Evolutionary conservation across 2,329 filamentous ascomycete species (phyloP).

Genomic region (Fusarium neocosmosporiellum): DNA sequence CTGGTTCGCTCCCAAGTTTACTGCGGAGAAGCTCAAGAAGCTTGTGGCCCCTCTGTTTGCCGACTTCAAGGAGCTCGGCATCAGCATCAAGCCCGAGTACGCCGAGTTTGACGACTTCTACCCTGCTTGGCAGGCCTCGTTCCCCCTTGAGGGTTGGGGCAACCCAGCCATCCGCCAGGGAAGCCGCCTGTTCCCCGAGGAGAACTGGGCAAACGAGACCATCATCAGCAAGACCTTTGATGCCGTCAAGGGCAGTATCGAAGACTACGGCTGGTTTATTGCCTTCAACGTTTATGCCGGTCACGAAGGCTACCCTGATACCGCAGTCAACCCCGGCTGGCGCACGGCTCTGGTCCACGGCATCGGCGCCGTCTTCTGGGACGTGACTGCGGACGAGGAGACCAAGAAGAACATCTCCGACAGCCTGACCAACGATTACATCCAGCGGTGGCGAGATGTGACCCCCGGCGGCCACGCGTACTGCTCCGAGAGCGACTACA

Average conservation of each 20-base stretch:
- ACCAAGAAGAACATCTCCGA: slow-evolving; percentile 19
- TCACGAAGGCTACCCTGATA: slow-evolving; percentile 18
- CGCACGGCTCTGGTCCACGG: slow-evolving; percentile 24
- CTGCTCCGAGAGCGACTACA: slow-evolving; percentile 63
- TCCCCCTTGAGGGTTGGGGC: slow-evolving; percentile 41
- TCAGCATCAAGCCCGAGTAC: slow-evolving; percentile 40
- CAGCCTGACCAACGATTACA: slow-evolving; percentile 20
- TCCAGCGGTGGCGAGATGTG: slow-evolving; percentile 24
- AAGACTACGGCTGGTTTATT: slow-evolving; percentile 28
- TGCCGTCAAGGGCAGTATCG: slow-evolving; percentile 22
- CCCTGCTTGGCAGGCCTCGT: slow-evolving; percentile 40
- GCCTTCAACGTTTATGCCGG: slow-evolving; percentile 28
- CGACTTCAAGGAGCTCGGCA: slow-evolving; percentile 45
- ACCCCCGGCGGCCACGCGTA: slow-evolving; percentile 58
- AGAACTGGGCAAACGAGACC: slow-evolving; percentile 24
- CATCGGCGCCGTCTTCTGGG: slow-evolving; percentile 22
- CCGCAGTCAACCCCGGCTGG: slow-evolving; percentile 28
- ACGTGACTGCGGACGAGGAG: slow-evolving; percentile 9
- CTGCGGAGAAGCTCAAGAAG: slow-evolving; percentile 5
- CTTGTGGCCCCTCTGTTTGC: slow-evolving; percentile 52
- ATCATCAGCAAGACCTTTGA: slow-evolving; percentile 20
- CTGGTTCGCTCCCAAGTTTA: slow-evolving; percentile 42
- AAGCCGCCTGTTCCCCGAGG: slow-evolving; percentile 27
- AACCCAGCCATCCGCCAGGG: slow-evolving; percentile 40
- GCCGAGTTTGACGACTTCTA: slow-evolving; percentile 41